Evolutionary conservation across 345 rosid species (phyloP).

Genomic region (Linum tenue): DNA sequence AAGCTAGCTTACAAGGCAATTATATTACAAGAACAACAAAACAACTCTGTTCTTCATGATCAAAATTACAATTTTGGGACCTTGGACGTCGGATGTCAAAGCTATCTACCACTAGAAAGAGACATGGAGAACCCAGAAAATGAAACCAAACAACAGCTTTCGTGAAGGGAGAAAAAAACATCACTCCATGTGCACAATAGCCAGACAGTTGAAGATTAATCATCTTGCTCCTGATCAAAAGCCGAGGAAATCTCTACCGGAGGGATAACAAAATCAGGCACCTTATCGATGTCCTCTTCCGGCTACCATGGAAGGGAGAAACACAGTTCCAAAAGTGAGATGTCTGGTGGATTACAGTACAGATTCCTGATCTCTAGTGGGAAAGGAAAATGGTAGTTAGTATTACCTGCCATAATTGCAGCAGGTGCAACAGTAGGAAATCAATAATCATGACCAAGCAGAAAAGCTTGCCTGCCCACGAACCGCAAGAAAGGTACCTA

Average conservation of each 20-base stretch:
- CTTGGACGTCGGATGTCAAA: too few relatives aligned
- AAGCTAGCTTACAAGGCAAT: too few relatives aligned
- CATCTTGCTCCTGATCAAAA: slow-evolving; percentile 1
- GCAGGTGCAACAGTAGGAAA: slow-evolving; percentile 60
- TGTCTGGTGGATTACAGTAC: background rate
- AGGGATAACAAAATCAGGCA: slow-evolving; percentile 37
- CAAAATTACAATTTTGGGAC: too few relatives aligned
- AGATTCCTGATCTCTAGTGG: too few relatives aligned
- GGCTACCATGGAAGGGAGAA: slow-evolving; percentile 33
- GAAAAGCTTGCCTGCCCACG: slow-evolving; percentile 91
- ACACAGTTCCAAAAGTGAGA: background rate
- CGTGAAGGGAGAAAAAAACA: too few relatives aligned
- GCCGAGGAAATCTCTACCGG: slow-evolving; percentile 11
- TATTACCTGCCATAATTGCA: slow-evolving; percentile 26
- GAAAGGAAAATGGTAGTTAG: too few relatives aligned
- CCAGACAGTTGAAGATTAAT: background rate
- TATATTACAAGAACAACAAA: too few relatives aligned
- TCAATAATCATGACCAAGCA: slow-evolving; percentile 88
- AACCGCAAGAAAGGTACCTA: slow-evolving; percentile 44
- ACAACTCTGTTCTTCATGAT: too few relatives aligned
- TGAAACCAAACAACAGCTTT: too few relatives aligned
- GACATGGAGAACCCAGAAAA: too few relatives aligned
- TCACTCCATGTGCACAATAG: background rate
- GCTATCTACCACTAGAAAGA: too few relatives aligned
- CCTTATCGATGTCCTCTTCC: slow-evolving; percentile 63